phyloP scores from a whole-genome alignment of 306 rosid genomes.

The Heteromeles arbutifolia region DNA sequence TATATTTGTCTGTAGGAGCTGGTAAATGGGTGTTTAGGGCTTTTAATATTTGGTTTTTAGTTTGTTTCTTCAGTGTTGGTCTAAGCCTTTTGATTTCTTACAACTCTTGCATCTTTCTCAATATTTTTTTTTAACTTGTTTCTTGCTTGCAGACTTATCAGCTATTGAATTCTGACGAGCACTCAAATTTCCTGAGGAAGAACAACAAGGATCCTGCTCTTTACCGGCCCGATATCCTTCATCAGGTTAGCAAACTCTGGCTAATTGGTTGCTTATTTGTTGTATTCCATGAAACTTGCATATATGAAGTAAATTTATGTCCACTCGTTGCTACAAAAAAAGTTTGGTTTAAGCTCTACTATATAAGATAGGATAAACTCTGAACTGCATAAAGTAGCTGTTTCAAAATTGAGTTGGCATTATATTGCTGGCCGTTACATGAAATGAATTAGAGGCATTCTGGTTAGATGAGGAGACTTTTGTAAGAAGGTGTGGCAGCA shows the following conservation, averaged over 20 bases:
- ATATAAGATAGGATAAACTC: not conserved
- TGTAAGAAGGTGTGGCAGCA: not conserved
- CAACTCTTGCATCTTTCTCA: not conserved
- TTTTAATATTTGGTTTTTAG: not conserved
- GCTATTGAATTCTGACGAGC: conserved; percentile 82
- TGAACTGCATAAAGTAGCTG: not conserved
- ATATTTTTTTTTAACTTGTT: not conserved
- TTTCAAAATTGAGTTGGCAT: not conserved
- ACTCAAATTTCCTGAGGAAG: conserved; percentile 52
- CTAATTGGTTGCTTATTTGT: not conserved
- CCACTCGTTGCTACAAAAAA: not conserved
- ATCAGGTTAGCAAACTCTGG: conserved; percentile 45
- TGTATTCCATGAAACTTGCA: not conserved
- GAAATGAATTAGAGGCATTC: not conserved
- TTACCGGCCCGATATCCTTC: conserved; percentile 79
- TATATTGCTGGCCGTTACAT: not conserved
- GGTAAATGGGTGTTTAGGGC: not conserved
- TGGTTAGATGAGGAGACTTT: not conserved
- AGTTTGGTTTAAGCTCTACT: not conserved
- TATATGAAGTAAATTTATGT: not conserved
- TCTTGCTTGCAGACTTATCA: conserved; percentile 49
- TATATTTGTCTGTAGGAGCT: not conserved
- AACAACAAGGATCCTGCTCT: conserved; percentile 64
- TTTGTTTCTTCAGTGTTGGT: not conserved
- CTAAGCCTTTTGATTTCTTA: not conserved